phyloP scores from a whole-genome alignment of 192 early-diverging fungal genomes.

The Umbelopsis vinacea region DNA sequence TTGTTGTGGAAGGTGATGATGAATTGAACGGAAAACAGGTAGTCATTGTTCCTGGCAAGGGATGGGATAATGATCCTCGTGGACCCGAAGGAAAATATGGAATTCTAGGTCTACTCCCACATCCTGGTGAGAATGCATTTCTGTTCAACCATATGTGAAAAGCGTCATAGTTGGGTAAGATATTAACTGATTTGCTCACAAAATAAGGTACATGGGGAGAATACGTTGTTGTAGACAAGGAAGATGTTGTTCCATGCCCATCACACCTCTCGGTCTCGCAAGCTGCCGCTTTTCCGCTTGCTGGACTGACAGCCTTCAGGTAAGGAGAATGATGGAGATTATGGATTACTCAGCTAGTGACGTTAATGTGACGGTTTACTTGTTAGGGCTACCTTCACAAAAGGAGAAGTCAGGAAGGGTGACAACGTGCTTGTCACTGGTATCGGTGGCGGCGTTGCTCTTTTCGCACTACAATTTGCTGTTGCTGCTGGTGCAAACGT shows the following conservation, averaged over 20 bases:
- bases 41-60: constrained; percentile 19
- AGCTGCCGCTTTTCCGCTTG: constrained; percentile 72
- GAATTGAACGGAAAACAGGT: constrained; percentile 10
- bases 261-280: constrained; percentile 61
- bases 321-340: constrained; percentile 12
- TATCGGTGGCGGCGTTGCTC: constrained; percentile 77
- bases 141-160: not conserved
- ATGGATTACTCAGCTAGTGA: not conserved
- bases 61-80: constrained; percentile 28
- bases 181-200: too few relatives aligned
- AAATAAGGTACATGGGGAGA: constrained; percentile 61
- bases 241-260: constrained; percentile 56
- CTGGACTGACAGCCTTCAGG: constrained; percentile 62
- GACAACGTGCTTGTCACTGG: constrained; percentile 69
- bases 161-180: not conserved
- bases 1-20: constrained; percentile 20
- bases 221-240: constrained; percentile 48
- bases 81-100: constrained; percentile 28
- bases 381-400: constrained; percentile 64
- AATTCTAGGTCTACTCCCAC: constrained; percentile 25
- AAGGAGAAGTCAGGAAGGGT: constrained; percentile 55
- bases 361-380: constrained; percentile 5
- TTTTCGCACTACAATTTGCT: constrained; percentile 68
- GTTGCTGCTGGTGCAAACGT: constrained; percentile 71
- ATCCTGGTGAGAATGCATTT: constrained; percentile 19